Evolutionary conservation across 2,329 filamentous ascomycete species (phyloP).

Genomic region (Monosporascus sp.): DNA sequence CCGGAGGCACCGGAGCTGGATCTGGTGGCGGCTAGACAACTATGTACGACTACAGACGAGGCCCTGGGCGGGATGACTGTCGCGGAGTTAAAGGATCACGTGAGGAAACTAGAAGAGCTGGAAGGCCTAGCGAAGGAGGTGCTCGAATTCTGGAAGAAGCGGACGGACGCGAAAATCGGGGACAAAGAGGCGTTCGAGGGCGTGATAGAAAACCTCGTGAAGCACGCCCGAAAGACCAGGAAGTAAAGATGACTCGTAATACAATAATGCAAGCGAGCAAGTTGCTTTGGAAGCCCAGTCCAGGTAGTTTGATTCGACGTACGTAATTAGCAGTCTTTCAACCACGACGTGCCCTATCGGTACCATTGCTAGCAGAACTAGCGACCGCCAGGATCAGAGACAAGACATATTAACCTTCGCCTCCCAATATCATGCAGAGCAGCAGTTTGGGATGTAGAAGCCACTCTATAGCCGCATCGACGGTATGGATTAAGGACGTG

Average conservation of each 20-base stretch:
- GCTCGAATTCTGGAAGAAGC: constrained; percentile 82
- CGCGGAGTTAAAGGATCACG: constrained; percentile 67
- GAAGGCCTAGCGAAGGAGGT: constrained; percentile 69
- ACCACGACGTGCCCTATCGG: too few species aligned
- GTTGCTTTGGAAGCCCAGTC: too few species aligned
- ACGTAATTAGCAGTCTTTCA: too few species aligned
- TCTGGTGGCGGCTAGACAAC: constrained; percentile 67
- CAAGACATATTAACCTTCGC: too few species aligned
- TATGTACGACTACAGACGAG: constrained; percentile 80
- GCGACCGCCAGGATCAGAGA: too few species aligned
- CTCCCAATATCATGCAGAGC: too few species aligned
- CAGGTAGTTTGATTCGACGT: too few species aligned
- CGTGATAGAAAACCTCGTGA: constrained; percentile 94
- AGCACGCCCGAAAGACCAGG: constrained; percentile 79
- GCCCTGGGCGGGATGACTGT: constrained; percentile 76
- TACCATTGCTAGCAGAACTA: too few species aligned
- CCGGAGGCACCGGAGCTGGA: constrained; percentile 72
- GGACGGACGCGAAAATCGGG: constrained; percentile 78
- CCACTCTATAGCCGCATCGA: too few species aligned
- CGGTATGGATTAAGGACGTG: too few species aligned
- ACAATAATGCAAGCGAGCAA: too few species aligned
- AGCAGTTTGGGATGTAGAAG: too few species aligned
- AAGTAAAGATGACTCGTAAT: constrained; percentile 45
- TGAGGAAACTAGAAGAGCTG: constrained; percentile 62
- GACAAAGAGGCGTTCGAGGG: constrained; percentile 94